These are phyloP conservation scores for Onygena corvina DNA, from an alignment of 2,329 filamentous ascomycete species.

Conservation along the genomic window DNA sequence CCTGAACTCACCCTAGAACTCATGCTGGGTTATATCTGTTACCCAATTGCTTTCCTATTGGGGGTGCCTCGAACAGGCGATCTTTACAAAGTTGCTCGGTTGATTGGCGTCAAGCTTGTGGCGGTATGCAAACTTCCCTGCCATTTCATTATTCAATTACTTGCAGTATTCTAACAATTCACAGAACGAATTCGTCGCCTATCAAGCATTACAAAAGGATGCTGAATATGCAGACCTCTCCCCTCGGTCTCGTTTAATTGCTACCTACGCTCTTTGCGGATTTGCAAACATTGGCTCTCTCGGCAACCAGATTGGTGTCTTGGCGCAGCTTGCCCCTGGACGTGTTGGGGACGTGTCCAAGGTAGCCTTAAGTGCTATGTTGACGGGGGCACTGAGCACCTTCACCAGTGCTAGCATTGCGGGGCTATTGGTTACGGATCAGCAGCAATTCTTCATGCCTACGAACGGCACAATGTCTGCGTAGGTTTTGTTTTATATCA, in stretches of 20 bases:
- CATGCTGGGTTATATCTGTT: slow-evolving; percentile 65
- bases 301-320: slow-evolving; percentile 79
- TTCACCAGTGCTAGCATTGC: slow-evolving; percentile 67
- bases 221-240: slow-evolving; percentile 48
- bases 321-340: slow-evolving; percentile 65
- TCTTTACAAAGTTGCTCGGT: slow-evolving; percentile 58
- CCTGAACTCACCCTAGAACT: slow-evolving; percentile 62
- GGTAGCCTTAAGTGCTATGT: slow-evolving; percentile 63
- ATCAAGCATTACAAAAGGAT: slow-evolving; percentile 44
- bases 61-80: slow-evolving; percentile 57
- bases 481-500: not conserved
- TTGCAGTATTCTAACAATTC: slow-evolving; percentile 5
- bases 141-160: slow-evolving; percentile 14
- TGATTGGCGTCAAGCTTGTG: slow-evolving; percentile 78
- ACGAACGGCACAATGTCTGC: not conserved
- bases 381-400: slow-evolving; percentile 67
- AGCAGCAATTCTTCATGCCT: slow-evolving; percentile 18
- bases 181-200: slow-evolving; percentile 68
- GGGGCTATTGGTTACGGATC: slow-evolving; percentile 56
- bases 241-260: slow-evolving; percentile 63
- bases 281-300: slow-evolving; percentile 81
- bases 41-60: slow-evolving; percentile 67
- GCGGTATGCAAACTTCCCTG: slow-evolving; percentile 38
- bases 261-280: slow-evolving; percentile 69
- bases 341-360: slow-evolving; percentile 63